phyloP scores from a whole-genome alignment of 2,329 filamentous ascomycete genomes.

The Emergomyces orientalis region DNA sequence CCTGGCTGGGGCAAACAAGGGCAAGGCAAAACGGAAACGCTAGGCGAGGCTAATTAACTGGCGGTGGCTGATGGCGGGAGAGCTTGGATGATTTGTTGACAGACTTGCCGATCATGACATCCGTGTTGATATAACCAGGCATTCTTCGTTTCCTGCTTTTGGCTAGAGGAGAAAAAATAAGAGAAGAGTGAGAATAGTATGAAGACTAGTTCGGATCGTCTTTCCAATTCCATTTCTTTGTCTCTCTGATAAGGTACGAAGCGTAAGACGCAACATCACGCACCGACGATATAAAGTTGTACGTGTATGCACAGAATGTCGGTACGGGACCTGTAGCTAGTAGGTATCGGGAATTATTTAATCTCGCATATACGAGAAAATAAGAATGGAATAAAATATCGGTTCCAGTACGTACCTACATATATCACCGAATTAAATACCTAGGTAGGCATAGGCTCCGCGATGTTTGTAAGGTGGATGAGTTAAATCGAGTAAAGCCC shows the following conservation, averaged over 20 bases:
- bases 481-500: background rate
- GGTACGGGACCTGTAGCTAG: background rate
- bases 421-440: background rate
- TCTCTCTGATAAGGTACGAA: background rate
- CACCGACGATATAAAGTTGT: background rate
- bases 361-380: conserved; percentile 1
- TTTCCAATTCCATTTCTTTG: background rate
- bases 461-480: background rate
- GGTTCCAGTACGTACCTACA: conserved; percentile 1
- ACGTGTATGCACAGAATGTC: background rate
- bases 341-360: background rate
- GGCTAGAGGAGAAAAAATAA: background rate
- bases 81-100: background rate
- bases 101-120: background rate
- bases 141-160: conserved; percentile 3
- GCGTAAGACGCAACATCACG: background rate
- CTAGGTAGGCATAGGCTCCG: background rate
- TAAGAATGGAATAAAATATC: background rate
- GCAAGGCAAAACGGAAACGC: background rate
- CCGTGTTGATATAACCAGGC: background rate
- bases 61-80: background rate
- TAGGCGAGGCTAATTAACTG: background rate
- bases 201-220: background rate
- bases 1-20: background rate
- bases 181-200: background rate